phyloP scores from a whole-genome alignment of 768 basidiomycete genomes.

The Pisolithus microcarpus region DNA sequence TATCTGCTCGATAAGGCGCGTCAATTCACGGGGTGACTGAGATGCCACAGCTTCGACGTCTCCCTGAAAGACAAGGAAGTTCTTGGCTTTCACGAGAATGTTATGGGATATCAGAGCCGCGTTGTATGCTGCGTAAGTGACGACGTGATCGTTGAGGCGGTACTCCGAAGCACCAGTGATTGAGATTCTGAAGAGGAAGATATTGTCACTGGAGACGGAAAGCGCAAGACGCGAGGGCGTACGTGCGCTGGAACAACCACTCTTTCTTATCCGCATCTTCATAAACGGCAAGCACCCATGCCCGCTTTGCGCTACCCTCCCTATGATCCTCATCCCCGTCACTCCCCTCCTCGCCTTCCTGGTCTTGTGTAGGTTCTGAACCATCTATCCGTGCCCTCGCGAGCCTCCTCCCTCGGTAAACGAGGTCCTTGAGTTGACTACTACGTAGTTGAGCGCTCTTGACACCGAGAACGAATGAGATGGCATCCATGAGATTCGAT shows the following conservation, averaged over 20 bases:
- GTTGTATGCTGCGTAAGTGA: constrained; percentile 87
- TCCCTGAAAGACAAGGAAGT: constrained; percentile 98
- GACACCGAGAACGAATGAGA: constrained; percentile 96
- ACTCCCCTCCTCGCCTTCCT: constrained; percentile 46
- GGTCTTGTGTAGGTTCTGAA: constrained; percentile 35
- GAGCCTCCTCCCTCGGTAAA: constrained; percentile 84
- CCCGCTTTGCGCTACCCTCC: constrained; percentile 82
- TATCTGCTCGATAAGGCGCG: constrained; percentile 91
- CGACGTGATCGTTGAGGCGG: constrained; percentile 70
- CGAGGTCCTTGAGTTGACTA: constrained; percentile 89
- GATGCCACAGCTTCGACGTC: constrained; percentile 98
- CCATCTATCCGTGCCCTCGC: constrained; percentile 42
- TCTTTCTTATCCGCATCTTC: constrained; percentile 71
- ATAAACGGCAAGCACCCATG: constrained; percentile 94
- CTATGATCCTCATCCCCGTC: constrained; percentile 47
- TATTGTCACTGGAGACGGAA: neutral
- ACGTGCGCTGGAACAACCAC: constrained; percentile 91
- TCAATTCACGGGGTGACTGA: constrained; percentile 84
- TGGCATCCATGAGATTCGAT: constrained; percentile 99
- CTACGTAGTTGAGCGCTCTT: constrained; percentile 90
- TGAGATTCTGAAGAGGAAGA: constrained; percentile 56
- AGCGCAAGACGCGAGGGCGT: constrained; percentile 27
- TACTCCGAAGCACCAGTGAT: constrained; percentile 87
- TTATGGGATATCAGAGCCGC: constrained; percentile 81
- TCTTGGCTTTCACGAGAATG: constrained; percentile 97